phyloP scores from a whole-genome alignment of 78 protist genomes.

The slime mould (Dictyostelium discoideum) region DNA sequence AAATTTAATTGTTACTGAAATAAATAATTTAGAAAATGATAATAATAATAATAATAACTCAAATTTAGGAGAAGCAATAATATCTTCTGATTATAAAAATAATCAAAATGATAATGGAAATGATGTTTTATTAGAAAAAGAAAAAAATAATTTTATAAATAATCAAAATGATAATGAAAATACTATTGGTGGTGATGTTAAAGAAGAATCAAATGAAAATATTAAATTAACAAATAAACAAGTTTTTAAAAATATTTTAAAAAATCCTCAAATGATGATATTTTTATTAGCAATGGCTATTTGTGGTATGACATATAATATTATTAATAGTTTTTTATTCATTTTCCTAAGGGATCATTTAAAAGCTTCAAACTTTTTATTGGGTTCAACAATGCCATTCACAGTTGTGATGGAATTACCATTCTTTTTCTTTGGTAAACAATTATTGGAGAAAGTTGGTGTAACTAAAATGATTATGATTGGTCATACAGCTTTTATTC shows the following conservation, averaged over 20 bases:
- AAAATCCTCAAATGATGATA: not conserved
- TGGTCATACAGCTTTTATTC: not conserved
- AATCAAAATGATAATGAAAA: not conserved
- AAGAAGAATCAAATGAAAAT: not conserved
- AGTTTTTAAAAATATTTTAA: not conserved
- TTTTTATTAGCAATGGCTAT: conserved; percentile 17
- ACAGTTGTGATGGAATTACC: conserved; percentile 10
- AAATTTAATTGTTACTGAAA: not conserved
- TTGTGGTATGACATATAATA: conserved; percentile 16
- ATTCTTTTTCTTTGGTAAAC: conserved; percentile 18
- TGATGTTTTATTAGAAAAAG: too few species aligned
- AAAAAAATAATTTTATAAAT: too few species aligned
- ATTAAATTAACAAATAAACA: not conserved
- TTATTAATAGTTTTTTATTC: conserved; percentile 12
- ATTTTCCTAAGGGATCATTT: not conserved
- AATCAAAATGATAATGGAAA: too few species aligned
- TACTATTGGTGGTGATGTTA: not conserved
- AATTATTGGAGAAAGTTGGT: not conserved
- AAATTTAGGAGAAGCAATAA: not conserved
- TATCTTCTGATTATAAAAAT: not conserved
- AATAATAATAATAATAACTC: too few species aligned
- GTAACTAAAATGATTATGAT: not conserved
- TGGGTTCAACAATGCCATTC: conserved; percentile 15
- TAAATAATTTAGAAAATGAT: too few species aligned
- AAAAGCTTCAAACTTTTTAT: not conserved